Conservation (phyloP, 1,284 basidiomycete species). For the Cutaneotrichosporon sp. region DNA sequence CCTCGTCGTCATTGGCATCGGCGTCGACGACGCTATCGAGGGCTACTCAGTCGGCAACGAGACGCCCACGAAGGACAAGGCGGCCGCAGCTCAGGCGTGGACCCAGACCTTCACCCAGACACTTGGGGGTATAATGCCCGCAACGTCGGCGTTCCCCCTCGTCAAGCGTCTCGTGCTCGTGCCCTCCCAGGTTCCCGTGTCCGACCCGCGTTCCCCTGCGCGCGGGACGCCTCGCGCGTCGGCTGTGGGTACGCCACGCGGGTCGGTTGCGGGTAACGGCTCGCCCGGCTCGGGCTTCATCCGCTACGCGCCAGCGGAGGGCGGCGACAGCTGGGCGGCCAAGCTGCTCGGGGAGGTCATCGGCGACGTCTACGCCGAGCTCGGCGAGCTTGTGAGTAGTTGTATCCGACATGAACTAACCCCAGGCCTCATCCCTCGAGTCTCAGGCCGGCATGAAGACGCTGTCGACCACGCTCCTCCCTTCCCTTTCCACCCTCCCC, state of each 20-base stretch:
- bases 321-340: slow-evolving; percentile 63
- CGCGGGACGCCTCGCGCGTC: neutral
- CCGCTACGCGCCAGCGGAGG: slow-evolving; percentile 35
- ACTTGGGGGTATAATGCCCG: slow-evolving; percentile 55
- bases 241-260: neutral
- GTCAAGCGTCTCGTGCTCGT: slow-evolving; percentile 56
- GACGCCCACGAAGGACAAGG: neutral
- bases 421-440: slow-evolving; percentile 52
- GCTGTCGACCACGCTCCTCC: slow-evolving; percentile 51
- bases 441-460: slow-evolving; percentile 50
- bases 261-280: neutral
- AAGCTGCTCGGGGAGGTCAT: slow-evolving; percentile 83
- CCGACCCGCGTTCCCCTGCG: neutral
- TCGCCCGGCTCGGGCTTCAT: slow-evolving; percentile 11
- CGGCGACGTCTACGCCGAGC: slow-evolving; percentile 77
- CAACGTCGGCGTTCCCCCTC: slow-evolving; percentile 69
- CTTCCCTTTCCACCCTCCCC: slow-evolving; percentile 37
- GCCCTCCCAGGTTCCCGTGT: slow-evolving; percentile 56
- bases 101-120: slow-evolving; percentile 38
- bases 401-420: slow-evolving; percentile 7
- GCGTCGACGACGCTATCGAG: slow-evolving; percentile 29
- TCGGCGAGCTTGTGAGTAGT: slow-evolving; percentile 63
- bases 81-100: slow-evolving; percentile 11
- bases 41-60: slow-evolving; percentile 3
- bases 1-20: slow-evolving; percentile 47